Evolutionary conservation across 78 protist genomes (phyloP).

Genomic region (Protostelium mycophagum): DNA sequence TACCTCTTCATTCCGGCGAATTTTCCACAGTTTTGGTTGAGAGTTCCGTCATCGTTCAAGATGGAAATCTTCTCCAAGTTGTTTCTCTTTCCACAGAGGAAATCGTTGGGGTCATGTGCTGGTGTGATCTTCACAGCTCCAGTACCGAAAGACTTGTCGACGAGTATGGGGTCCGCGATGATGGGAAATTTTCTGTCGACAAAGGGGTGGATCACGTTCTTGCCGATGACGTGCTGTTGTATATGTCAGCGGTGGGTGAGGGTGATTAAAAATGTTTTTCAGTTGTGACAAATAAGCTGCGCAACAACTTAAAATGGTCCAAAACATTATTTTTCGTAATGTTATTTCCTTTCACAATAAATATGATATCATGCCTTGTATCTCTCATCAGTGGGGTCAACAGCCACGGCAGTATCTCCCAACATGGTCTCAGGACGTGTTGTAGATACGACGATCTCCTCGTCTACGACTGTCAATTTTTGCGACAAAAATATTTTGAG

Average conservation of each 20-base stretch:
- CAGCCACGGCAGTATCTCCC: conserved; percentile 98
- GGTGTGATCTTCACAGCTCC: conserved; percentile 98
- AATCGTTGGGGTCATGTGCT: conserved; percentile 91
- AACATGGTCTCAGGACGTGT: conserved; percentile 99
- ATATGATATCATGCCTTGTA: conserved; percentile 46
- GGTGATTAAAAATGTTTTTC: too few relatives aligned
- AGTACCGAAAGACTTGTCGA: conserved; percentile 92
- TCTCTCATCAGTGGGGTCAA: conserved; percentile 93
- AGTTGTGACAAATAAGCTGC: too few relatives aligned
- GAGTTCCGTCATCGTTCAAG: conserved; percentile 82
- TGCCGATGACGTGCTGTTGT: conserved; percentile 75
- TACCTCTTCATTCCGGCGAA: conserved; percentile 73
- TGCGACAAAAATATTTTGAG: neutral
- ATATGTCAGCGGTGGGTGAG: too few relatives aligned
- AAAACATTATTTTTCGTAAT: too few relatives aligned
- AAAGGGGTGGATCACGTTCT: conserved; percentile 81
- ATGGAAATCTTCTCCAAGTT: conserved; percentile 74
- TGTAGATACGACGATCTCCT: conserved; percentile 92
- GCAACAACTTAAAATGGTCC: too few relatives aligned
- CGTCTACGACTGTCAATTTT: conserved; percentile 12
- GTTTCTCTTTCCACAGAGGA: conserved; percentile 91
- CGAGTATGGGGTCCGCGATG: conserved; percentile 84
- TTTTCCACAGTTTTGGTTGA: conserved; percentile 66
- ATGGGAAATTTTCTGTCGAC: conserved; percentile 78
- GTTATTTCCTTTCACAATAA: too few relatives aligned